A percentile compares a stretch with the other conserved stretches of the same genome.
Evolutionary conservation across 129 eudicot genomes (phyloP).

Genomic region (Dittrichia graveolens): DNA sequence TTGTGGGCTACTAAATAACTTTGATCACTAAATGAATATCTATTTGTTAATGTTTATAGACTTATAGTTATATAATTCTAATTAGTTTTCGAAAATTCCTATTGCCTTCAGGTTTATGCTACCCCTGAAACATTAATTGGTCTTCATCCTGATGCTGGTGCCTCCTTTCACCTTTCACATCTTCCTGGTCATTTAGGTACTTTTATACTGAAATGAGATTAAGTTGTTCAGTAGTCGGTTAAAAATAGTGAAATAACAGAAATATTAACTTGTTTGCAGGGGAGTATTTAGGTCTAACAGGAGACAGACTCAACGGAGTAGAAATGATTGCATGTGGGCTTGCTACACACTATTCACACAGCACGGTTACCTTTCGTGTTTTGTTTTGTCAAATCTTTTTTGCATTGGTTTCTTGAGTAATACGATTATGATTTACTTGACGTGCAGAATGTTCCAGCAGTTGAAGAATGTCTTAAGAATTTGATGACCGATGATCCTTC

Average conservation of each 20-base stretch:
- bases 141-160: slow-evolving; percentile 89
- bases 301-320: slow-evolving; percentile 74
- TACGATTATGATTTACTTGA: not conserved
- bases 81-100: not conserved
- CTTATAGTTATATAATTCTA: not conserved
- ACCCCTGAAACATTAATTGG: slow-evolving; percentile 88
- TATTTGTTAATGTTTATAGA: not conserved
- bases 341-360: slow-evolving; percentile 70
- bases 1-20: not conserved
- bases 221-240: not conserved
- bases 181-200: slow-evolving; percentile 81
- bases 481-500: slow-evolving; percentile 78
- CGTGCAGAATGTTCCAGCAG: slow-evolving; percentile 60
- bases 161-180: slow-evolving; percentile 79
- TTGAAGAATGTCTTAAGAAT: slow-evolving; percentile 62
- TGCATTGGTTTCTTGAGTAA: not conserved
- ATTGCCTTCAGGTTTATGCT: slow-evolving; percentile 62
- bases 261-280: slow-evolving; percentile 44
- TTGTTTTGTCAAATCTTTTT: not conserved
- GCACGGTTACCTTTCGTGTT: slow-evolving; percentile 41
- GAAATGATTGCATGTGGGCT: slow-evolving; percentile 89
- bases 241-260: not conserved
- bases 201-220: not conserved
- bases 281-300: slow-evolving; percentile 82
- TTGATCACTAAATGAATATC: not conserved